These are phyloP conservation scores for Agroathelia rolfsii DNA, from an alignment of 1,284 basidiomycete genomes.

Conservation along the genomic window DNA sequence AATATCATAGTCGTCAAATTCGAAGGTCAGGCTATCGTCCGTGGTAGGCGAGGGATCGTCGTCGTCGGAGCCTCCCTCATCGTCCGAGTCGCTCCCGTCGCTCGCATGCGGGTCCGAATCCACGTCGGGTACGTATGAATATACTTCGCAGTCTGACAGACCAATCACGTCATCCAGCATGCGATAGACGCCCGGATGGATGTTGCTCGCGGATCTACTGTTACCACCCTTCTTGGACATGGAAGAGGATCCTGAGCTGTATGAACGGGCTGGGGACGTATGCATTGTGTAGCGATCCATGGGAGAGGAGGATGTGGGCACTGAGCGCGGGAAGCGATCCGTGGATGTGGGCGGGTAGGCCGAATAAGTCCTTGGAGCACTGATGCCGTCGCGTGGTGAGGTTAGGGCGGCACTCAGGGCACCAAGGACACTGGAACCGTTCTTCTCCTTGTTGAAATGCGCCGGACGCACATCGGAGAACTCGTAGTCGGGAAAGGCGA, in stretches of 20 bases:
- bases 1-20: conserved; percentile 73
- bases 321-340: conserved; percentile 63
- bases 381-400: conserved; percentile 50
- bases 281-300: conserved; percentile 43
- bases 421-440: conserved; percentile 68
- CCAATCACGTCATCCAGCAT: conserved; percentile 88
- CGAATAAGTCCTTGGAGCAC: conserved; percentile 68
- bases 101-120: conserved; percentile 92
- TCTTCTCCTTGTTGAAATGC: conserved; percentile 83
- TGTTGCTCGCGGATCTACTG: too few species aligned
- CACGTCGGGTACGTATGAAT: conserved; percentile 88
- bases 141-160: conserved; percentile 90
- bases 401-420: conserved; percentile 73
- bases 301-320: conserved; percentile 62
- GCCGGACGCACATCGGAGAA: conserved; percentile 89
- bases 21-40: conserved; percentile 58
- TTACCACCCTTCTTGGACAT: too few species aligned
- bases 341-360: conserved; percentile 67
- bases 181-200: conserved; percentile 78
- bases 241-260: conserved; percentile 50
- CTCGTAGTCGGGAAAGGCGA: conserved; percentile 96
- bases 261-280: conserved; percentile 54
- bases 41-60: conserved; percentile 43
- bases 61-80: conserved; percentile 48
- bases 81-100: conserved; percentile 70